Evolutionary conservation across 352 stramenopile genomes (phyloP).

Genomic region (Pythium angustatum): DNA sequence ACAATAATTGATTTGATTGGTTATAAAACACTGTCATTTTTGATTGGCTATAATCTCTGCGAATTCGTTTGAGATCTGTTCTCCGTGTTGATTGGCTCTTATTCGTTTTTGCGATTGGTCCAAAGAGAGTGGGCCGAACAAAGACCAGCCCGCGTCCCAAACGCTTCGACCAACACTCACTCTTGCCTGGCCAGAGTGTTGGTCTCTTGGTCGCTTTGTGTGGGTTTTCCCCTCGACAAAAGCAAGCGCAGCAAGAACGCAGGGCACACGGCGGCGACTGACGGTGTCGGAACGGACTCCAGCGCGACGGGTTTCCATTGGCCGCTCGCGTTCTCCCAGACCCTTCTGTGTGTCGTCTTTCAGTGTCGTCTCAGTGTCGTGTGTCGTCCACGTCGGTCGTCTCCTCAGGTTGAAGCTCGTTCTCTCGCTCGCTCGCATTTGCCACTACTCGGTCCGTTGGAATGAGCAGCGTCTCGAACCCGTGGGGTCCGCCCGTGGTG

Average conservation of each 20-base stretch:
- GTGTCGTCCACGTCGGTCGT: conserved; percentile 8
- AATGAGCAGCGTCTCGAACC: conserved; percentile 24
- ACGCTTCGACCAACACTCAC: conserved; percentile 32
- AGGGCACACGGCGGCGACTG: background rate
- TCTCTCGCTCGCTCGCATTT: background rate
- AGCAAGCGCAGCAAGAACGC: background rate
- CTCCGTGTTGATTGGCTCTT: background rate
- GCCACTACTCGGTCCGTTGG: background rate
- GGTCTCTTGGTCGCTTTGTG: conserved; percentile 27
- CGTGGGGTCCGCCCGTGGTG: conserved; percentile 37
- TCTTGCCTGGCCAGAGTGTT: conserved; percentile 6
- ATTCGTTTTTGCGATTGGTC: conserved; percentile 8
- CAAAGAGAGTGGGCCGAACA: background rate
- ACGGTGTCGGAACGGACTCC: conserved; percentile 4
- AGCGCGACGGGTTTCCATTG: conserved; percentile 18
- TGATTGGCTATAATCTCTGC: conserved; percentile 20
- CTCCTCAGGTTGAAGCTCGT: conserved; percentile 18
- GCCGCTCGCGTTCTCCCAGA: background rate
- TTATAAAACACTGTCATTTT: background rate
- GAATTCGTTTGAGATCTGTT: conserved; percentile 2
- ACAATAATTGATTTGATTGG: background rate
- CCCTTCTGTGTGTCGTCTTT: background rate
- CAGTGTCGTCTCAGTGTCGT: conserved; percentile 20
- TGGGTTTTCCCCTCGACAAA: conserved; percentile 22
- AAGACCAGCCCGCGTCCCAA: background rate